Base-by-base conservation (phyloP, 352 stramenopile species). In the Pseudoperonospora humuli region DNA sequence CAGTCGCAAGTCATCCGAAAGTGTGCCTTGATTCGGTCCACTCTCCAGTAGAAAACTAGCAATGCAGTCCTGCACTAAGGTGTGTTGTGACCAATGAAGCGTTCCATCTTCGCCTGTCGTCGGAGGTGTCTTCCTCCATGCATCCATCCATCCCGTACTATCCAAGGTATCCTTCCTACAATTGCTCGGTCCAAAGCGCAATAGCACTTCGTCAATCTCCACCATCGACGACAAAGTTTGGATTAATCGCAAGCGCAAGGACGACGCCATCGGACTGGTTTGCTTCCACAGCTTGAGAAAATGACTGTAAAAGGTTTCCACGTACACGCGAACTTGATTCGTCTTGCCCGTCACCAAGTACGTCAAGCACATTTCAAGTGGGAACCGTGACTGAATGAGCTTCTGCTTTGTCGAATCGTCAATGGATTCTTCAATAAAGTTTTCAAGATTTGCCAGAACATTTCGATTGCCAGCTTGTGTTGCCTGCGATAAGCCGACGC, bases 211-310 rank as follows among this genome's bases (percentile, higher is more conserved):
- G 14, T 85, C 74, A 40, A 89, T 59, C 24, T 89, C 45, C 15
- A 86, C 74, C 18, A 67, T 61, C 13, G 70, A 85, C 2, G 73
- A 78, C 23, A 89, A 40, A 9, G 72, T 69, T 41, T 89, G 74
- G 39, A 86, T 60, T 13, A 86, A 58, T 26, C 82, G 53, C 14
- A 84, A 42, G 5, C 76, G 74, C 10, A 62, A 74, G 3, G 68
- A 50, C 19, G 44, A 52, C 8, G 72, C 61, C 26, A 78, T 65
- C 2, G 39, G 33, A 23, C 63, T 86, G 0, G 67, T 85, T 7
- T 60, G 67, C 43, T 50, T 75, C 79, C 79, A 92, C n/a, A 64
- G 45, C 26, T 62, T 60, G 23, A 83, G 17, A 41, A 86, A 75
- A 3, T 50, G 50, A 0, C 46, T 41, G 34, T 81, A 89, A 21